These are phyloP conservation scores for Argentina anserina DNA, from an alignment of 306 rosid species.

Conservation along the genomic window DNA sequence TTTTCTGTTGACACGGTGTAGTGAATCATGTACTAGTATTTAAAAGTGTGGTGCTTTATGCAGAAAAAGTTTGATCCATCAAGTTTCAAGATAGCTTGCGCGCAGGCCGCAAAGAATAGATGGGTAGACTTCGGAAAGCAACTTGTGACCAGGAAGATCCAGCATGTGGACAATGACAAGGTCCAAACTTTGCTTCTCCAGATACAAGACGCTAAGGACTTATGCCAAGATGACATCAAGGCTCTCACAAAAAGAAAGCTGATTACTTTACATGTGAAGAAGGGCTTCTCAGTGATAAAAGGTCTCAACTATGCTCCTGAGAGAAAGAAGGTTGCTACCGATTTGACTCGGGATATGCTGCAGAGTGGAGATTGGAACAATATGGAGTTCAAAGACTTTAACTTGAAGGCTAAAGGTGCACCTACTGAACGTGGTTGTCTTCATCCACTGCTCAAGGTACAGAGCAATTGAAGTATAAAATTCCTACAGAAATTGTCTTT, in stretches of 20 bases:
- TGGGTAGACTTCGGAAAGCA: slow-evolving; percentile 91
- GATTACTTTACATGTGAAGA: slow-evolving; percentile 70
- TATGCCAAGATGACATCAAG: slow-evolving; percentile 61
- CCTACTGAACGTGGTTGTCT: slow-evolving; percentile 81
- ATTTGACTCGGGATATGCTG: slow-evolving; percentile 72
- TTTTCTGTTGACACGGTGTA: neutral
- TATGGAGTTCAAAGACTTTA: slow-evolving; percentile 75
- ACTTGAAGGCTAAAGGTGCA: slow-evolving; percentile 82
- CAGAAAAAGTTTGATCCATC: slow-evolving; percentile 65
- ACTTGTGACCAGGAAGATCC: slow-evolving; percentile 56
- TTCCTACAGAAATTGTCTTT: no score
- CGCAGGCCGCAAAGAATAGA: slow-evolving; percentile 83
- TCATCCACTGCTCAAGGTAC: slow-evolving; percentile 94
- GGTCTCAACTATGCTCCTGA: slow-evolving; percentile 81
- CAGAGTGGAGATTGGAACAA: slow-evolving; percentile 92
- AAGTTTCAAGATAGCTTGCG: slow-evolving; percentile 63
- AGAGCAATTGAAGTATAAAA: slow-evolving; percentile 66
- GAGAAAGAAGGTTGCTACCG: slow-evolving; percentile 69
- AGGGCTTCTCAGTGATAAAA: slow-evolving; percentile 57
- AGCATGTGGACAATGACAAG: slow-evolving; percentile 67
- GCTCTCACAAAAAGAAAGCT: slow-evolving; percentile 73
- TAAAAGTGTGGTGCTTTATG: slow-evolving; percentile 23
- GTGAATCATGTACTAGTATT: neutral
- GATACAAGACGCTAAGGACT: slow-evolving; percentile 59
- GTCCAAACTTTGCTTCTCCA: slow-evolving; percentile 62